A percentile compares a stretch with the other conserved stretches of the same genome.
phyloP scores from a whole-genome alignment of 345 rosid genomes.

The Luvunga scandens region DNA sequence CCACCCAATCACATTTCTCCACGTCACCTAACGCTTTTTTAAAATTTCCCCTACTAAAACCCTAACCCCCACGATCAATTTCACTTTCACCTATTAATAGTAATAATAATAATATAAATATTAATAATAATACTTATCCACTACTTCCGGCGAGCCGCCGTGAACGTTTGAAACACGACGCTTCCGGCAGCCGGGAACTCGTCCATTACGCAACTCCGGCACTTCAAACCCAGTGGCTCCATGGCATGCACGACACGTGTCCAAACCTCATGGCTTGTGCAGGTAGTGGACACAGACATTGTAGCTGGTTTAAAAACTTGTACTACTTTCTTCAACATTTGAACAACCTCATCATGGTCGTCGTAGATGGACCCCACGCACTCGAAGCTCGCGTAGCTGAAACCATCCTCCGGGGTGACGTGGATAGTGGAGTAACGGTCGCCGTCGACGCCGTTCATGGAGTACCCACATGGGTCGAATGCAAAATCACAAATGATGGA shows the following conservation, averaged over 20 bases:
- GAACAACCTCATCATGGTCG: constrained; percentile 40
- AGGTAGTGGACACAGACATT: constrained; percentile 69
- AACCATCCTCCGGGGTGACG: constrained; percentile 96
- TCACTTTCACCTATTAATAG: not conserved
- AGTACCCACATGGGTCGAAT: constrained; percentile 97
- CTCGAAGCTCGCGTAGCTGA: constrained; percentile 94
- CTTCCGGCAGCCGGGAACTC: constrained; percentile 75
- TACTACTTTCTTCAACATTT: constrained; percentile 56
- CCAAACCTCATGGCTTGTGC: constrained; percentile 50
- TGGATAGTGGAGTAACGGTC: constrained; percentile 97
- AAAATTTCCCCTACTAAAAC: constrained; percentile 24
- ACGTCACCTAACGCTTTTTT: constrained; percentile 28
- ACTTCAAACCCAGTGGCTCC: constrained; percentile 67
- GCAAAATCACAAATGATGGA: constrained; percentile 83
- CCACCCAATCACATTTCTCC: constrained; percentile 42
- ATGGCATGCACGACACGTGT: constrained; percentile 57
- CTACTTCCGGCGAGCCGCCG: constrained; percentile 56
- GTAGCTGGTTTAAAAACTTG: constrained; percentile 76
- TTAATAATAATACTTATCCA: constrained; percentile 5
- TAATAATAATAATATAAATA: no score
- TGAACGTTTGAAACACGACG: constrained; percentile 77
- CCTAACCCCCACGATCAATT: constrained; percentile 3
- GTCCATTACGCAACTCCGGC: constrained; percentile 65
- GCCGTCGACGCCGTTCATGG: constrained; percentile 89
- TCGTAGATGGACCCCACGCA: constrained; percentile 68